phyloP scores from a whole-genome alignment of 225 moss, liverwort and hornwort species.

The Pleurozium schreberi region DNA sequence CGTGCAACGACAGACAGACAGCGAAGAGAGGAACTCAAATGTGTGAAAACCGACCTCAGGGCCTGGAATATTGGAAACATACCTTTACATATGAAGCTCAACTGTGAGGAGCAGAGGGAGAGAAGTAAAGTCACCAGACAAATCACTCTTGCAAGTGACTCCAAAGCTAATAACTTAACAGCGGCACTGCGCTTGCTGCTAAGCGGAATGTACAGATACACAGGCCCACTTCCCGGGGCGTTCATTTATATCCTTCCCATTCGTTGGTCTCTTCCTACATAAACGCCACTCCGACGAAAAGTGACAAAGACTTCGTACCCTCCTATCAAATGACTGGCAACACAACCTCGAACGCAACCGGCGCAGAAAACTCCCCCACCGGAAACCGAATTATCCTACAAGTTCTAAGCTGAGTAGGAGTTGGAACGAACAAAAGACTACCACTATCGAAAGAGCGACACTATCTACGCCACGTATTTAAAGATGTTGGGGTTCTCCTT shows the following conservation, averaged over 20 bases:
- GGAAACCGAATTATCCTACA: conserved; percentile 3
- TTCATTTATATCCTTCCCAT: conserved; percentile 18
- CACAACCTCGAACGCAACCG: conserved; percentile 8
- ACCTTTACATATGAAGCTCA: not conserved
- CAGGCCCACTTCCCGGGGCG: not conserved
- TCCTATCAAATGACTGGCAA: conserved; percentile 16
- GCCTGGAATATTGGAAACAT: not conserved
- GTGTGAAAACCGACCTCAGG: not conserved
- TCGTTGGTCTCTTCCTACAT: not conserved
- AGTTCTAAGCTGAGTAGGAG: not conserved
- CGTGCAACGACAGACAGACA: not conserved
- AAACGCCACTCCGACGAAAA: not conserved
- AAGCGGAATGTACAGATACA: conserved; percentile 35
- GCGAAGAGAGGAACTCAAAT: not conserved
- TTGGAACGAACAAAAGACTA: not conserved
- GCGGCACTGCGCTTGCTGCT: not conserved
- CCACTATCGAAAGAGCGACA: not conserved
- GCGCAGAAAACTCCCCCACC: not conserved
- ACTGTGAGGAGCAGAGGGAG: not conserved
- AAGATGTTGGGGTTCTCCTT: conserved; percentile 99
- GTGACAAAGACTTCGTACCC: not conserved
- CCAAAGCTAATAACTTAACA: conserved; percentile 4
- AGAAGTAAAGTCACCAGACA: not conserved
- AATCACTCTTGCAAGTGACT: conserved; percentile 22
- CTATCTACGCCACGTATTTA: conserved; percentile 67